Conservation (phyloP, 2,329 filamentous ascomycete genomes). For the Apiospora aurea region DNA sequence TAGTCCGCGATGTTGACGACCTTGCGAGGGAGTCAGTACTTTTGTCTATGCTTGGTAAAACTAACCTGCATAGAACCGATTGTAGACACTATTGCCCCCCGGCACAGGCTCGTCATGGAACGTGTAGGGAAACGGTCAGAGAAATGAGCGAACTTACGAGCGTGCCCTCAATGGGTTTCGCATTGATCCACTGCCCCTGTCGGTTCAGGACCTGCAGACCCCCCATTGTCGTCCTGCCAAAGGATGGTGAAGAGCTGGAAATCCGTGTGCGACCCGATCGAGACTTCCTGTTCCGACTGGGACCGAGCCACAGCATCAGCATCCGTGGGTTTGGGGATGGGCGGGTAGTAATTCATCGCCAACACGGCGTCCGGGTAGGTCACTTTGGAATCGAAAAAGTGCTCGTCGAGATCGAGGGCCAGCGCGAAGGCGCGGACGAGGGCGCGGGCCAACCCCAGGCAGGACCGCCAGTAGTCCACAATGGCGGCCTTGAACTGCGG, state of each 20-base stretch:
- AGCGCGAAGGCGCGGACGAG: slow-evolving; percentile 50
- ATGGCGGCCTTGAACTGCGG: slow-evolving; percentile 46
- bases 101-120: not conserved
- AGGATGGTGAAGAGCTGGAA: slow-evolving; percentile 57
- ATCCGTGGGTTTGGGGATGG: slow-evolving; percentile 29
- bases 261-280: slow-evolving; percentile 56
- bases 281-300: slow-evolving; percentile 31
- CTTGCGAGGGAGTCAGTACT: not conserved
- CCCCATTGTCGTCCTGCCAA: slow-evolving; percentile 49
- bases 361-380: slow-evolving; percentile 43
- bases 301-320: not conserved
- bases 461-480: slow-evolving; percentile 44
- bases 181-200: slow-evolving; percentile 52
- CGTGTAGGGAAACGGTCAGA: no score
- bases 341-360: slow-evolving; percentile 52
- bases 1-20: slow-evolving; percentile 56
- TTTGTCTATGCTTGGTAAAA: no score
- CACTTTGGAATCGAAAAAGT: slow-evolving; percentile 48
- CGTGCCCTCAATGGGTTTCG: slow-evolving; percentile 49
- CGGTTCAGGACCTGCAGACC: slow-evolving; percentile 55
- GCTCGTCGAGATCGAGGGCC: slow-evolving; percentile 48
- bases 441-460: slow-evolving; percentile 46
- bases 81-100: not conserved
- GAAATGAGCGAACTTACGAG: slow-evolving; percentile 31
- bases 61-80: no score